Evolutionary conservation across 208 protist genomes (phyloP).

Genomic region (Blastocrithidia nonstop): DNA sequence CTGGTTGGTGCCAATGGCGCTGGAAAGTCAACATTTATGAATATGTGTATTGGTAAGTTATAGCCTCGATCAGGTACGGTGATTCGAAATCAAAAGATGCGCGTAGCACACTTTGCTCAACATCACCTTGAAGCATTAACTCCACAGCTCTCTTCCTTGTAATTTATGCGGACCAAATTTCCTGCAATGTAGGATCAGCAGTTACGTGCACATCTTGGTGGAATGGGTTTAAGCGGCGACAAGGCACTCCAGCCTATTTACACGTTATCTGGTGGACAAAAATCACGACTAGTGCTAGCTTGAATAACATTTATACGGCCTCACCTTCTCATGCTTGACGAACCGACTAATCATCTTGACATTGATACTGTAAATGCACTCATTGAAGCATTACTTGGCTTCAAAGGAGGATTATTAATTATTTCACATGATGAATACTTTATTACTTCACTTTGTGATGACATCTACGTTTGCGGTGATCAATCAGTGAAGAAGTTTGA

Average conservation of each 20-base stretch:
- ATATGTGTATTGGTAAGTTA: conserved; percentile 73
- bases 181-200: conserved; percentile 66
- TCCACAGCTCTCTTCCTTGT: conserved; percentile 79
- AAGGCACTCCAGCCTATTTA: conserved; percentile 81
- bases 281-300: conserved; percentile 87
- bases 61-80: conserved; percentile 69
- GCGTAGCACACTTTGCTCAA: conserved; percentile 85
- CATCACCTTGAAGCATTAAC: conserved; percentile 89
- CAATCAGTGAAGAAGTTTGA: conserved; percentile 61
- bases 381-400: conserved; percentile 81
- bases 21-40: conserved; percentile 93
- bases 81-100: conserved; percentile 77
- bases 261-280: conserved; percentile 91
- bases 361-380: conserved; percentile 90
- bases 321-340: conserved; percentile 92
- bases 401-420: conserved; percentile 82
- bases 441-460: conserved; percentile 83
- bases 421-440: conserved; percentile 91
- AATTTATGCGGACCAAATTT: conserved; percentile 79
- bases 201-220: conserved; percentile 84
- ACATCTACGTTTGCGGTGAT: conserved; percentile 82
- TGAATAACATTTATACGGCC: conserved; percentile 87
- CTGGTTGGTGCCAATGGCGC: conserved; percentile 85
- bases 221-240: conserved; percentile 83
- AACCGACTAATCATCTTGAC: conserved; percentile 93